Evolutionary conservation across 257 asterid species (phyloP).

Genomic region (Solanum ossicruentum): DNA sequence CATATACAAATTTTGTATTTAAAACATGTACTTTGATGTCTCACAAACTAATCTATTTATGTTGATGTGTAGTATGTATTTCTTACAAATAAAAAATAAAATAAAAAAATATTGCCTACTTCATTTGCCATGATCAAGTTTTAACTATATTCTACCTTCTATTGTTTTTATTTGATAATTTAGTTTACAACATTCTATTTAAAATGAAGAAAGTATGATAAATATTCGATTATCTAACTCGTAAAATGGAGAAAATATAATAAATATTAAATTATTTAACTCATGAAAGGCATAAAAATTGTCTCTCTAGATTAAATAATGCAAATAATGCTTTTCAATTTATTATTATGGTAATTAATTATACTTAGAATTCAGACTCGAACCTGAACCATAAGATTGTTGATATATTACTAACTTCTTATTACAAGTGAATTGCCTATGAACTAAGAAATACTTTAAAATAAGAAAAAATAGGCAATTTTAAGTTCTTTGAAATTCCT

Average conservation of each 20-base stretch:
- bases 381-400: neutral
- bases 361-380: neutral
- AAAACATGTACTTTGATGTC: neutral
- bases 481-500: neutral
- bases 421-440: neutral
- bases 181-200: neutral
- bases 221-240: neutral
- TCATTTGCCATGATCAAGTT: neutral
- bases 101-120: neutral
- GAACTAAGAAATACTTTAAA: neutral
- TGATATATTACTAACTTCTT: neutral
- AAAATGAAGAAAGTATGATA: too few species aligned
- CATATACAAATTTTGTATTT: neutral
- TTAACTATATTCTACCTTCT: neutral
- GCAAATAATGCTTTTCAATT: too few species aligned
- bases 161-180: neutral
- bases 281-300: neutral
- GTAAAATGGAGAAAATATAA: neutral
- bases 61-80: neutral
- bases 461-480: neutral
- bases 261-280: neutral
- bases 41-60: neutral
- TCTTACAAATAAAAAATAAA: neutral
- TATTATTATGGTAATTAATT: too few species aligned
- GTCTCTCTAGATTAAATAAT: neutral